Evolutionary conservation across 352 stramenopile species (phyloP).

Genomic region (Phytophthora litchii): DNA sequence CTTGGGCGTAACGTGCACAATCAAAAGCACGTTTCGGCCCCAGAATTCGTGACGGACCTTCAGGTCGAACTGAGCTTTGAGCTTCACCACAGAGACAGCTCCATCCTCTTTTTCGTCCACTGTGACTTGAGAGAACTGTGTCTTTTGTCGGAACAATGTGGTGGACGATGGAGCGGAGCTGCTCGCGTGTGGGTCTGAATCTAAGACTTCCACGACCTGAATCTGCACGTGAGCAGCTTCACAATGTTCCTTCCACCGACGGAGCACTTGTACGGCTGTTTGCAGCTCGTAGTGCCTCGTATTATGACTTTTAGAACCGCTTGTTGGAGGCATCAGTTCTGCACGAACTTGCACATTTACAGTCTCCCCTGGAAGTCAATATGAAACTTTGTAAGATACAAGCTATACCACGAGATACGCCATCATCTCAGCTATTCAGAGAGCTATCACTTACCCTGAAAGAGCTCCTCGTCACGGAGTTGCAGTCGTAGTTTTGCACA

Average conservation of each 20-base stretch:
- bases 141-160: slow-evolving; percentile 70
- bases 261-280: slow-evolving; percentile 7
- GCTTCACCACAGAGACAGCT: slow-evolving; percentile 21
- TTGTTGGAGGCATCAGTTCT: slow-evolving; percentile 19
- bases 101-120: slow-evolving; percentile 9
- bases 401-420: slow-evolving; percentile 5
- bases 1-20: slow-evolving; percentile 53
- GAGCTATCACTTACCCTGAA: slow-evolving; percentile 51
- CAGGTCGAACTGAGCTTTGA: slow-evolving; percentile 60
- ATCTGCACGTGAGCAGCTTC: slow-evolving; percentile 58
- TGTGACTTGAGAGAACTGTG: slow-evolving; percentile 45
- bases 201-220: slow-evolving; percentile 41
- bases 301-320: not conserved
- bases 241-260: slow-evolving; percentile 52
- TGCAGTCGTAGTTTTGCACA: slow-evolving; percentile 54
- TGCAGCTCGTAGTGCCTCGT: not conserved
- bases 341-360: slow-evolving; percentile 48
- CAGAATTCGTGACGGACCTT: slow-evolving; percentile 68
- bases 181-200: slow-evolving; percentile 15
- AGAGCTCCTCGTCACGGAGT: slow-evolving; percentile 61
- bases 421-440: not conserved
- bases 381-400: slow-evolving; percentile 3
- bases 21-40: slow-evolving; percentile 56
- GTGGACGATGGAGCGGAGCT: slow-evolving; percentile 18
- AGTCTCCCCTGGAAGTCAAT: slow-evolving; percentile 38